Base-by-base conservation (phyloP, 768 basidiomycete species). In the Hygrophorus pudorinus region DNA sequence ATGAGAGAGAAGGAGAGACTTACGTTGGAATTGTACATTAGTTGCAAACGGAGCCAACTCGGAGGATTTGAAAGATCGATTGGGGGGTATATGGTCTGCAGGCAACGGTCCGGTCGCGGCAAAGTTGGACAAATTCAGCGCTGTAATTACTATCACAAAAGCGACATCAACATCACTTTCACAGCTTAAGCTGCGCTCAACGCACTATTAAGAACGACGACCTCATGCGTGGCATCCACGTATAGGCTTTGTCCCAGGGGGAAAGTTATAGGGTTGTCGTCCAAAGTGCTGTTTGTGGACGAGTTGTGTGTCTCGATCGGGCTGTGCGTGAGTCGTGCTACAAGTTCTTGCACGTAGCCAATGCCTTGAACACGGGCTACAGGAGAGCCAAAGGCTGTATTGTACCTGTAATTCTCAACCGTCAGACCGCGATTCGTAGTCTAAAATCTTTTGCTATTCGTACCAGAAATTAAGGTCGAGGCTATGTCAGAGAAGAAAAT, bases 191-290 rank as follows among this genome's bases (percentile, higher is more conserved):
- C 24, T 3, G 7, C 24, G 24, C 13, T 30, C 18, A 31, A 40
- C 12, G 63, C 75, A 85, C 85, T 75, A 53, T 90, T 84, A n/a
- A 90, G 63, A 0, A 92, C 78, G 31, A 92, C 85, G n/a, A 89
- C 86, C 53, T 94, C 91, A 46, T 93, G 92, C 1, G 85, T 87
- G 5, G 87, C 87, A 56, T 94, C 91, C 5, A 90, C 88, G 47
- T 91, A 93, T 28, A 93, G 58, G 44, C 68, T 73, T 43, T 87
- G 76, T 18, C 72, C 63, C 1, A 89, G 68, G 5, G 85, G 85
- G 73, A 85, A 87, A 0, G 76, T 83, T 13, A 71, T 67, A 0
- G 70, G 65, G 51, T 73, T 78, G 48, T 84, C 73, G 49, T 91
- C 72, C 42, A 92, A 68, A 0, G 89, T 90, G 10, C 80, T 67